These are phyloP conservation scores for Coemansia sp. DNA, from an alignment of 371 early-diverging fungal genomes.

Conservation along the genomic window DNA sequence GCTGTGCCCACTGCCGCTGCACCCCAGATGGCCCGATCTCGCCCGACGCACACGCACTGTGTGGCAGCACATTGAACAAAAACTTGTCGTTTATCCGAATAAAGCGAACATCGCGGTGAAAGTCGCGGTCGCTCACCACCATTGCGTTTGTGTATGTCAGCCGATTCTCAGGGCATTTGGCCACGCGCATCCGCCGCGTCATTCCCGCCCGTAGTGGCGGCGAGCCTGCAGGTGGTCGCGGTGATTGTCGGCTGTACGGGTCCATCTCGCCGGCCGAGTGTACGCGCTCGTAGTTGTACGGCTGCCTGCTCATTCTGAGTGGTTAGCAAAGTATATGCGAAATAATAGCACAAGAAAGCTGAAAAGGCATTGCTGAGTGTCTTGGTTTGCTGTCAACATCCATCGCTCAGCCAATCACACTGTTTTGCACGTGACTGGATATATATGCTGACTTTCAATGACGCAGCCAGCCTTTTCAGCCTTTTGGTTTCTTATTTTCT, in stretches of 20 bases:
- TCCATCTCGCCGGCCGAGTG: conserved; percentile 39
- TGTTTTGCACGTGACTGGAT: not conserved
- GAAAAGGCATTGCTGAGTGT: not conserved
- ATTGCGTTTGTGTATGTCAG: conserved; percentile 79
- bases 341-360: not conserved
- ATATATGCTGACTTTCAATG: not conserved
- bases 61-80: conserved; percentile 73
- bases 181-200: conserved; percentile 48
- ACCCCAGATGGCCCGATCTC: conserved; percentile 71
- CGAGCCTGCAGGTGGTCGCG: not conserved
- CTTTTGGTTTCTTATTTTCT: not conserved
- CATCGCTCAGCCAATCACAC: not conserved
- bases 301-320: conserved; percentile 26
- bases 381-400: not conserved
- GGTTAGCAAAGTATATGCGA: not conserved
- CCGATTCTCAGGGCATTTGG: conserved; percentile 62
- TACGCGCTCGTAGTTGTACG: conserved; percentile 39
- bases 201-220: conserved; percentile 24
- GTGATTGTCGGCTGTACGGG: conserved; percentile 18
- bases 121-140: conserved; percentile 69
- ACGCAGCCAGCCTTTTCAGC: not conserved
- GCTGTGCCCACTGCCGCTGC: conserved; percentile 86
- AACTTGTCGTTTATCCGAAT: conserved; percentile 71
- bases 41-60: conserved; percentile 58
- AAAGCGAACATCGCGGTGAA: conserved; percentile 66